These are phyloP conservation scores for Physcia stellaris DNA, from an alignment of 495 filamentous ascomycete species.

Conservation along the genomic window DNA sequence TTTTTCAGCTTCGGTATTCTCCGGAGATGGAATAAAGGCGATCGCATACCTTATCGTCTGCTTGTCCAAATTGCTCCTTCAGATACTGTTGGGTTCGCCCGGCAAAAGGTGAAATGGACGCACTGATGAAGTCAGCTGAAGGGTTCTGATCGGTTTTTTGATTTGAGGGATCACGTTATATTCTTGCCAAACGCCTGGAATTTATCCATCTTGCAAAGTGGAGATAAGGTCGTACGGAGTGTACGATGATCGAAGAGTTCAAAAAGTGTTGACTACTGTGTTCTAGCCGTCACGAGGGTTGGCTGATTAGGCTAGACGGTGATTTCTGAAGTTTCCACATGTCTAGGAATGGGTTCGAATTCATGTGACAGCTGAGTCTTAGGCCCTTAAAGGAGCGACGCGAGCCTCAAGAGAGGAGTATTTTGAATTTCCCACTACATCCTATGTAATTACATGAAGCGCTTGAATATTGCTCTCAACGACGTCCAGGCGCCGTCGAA, in stretches of 20 bases:
- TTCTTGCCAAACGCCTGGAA: conserved; percentile 64
- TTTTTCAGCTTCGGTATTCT: conserved; percentile 10
- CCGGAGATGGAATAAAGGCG: conserved; percentile 7
- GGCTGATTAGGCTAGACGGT: too few species aligned
- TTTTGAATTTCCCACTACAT: conserved; percentile 4
- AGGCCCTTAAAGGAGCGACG: too few species aligned
- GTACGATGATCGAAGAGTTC: too few species aligned
- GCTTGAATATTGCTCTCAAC: conserved; percentile 3
- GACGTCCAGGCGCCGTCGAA: too few species aligned
- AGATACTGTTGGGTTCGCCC: conserved; percentile 91
- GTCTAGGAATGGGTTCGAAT: too few species aligned
- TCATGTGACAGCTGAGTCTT: too few species aligned
- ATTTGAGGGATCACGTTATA: conserved; percentile 40
- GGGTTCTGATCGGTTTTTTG: too few species aligned
- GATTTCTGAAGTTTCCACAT: too few species aligned
- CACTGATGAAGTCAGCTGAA: conserved; percentile 8
- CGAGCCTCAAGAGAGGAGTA: too few species aligned
- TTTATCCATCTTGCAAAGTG: conserved; percentile 61
- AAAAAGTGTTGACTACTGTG: too few species aligned
- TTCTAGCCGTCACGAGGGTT: too few species aligned
- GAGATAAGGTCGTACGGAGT: too few species aligned
- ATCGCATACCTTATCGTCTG: conserved; percentile 67
- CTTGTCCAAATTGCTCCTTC: conserved; percentile 91
- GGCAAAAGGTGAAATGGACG: conserved; percentile 76
- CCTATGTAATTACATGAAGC: conserved; percentile 16